Evolutionary conservation across 2,329 filamentous ascomycete genomes (phyloP).

Genomic region (Colletotrichum phormii): DNA sequence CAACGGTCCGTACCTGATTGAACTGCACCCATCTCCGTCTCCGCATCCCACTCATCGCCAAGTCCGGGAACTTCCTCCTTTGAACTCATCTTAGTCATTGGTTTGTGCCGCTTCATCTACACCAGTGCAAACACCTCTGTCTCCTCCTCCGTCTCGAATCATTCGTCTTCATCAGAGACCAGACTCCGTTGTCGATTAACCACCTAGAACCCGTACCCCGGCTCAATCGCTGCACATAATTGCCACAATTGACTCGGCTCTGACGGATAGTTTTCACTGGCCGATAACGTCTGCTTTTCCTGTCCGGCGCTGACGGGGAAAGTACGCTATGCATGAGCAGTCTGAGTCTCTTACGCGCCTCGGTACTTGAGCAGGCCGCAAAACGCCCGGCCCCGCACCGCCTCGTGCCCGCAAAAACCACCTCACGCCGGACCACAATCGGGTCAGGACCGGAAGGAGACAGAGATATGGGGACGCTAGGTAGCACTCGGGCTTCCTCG

Average conservation of each 20-base stretch:
- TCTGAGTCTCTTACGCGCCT: neutral
- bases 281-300: neutral
- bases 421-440: neutral
- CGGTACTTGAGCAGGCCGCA: neutral
- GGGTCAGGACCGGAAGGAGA: neutral
- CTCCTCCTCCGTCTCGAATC: neutral
- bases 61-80: neutral
- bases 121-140: neutral
- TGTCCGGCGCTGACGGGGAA: neutral
- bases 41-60: neutral
- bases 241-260: neutral
- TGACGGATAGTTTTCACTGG: neutral
- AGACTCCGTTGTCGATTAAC: neutral
- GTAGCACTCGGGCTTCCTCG: neutral
- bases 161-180: neutral
- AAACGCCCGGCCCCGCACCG: slow-evolving; percentile 9
- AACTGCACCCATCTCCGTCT: neutral
- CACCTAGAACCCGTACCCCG: neutral
- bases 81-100: neutral
- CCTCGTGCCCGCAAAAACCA: neutral
- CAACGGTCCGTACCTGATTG: neutral
- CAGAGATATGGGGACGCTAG: slow-evolving; percentile 18
- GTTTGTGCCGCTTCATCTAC: neutral
- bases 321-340: neutral
- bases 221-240: neutral